Evolutionary conservation across 83 land plant species (phyloP), one percentile per base, ranked within the genome.

Genomic region (Picea abies): DNA sequence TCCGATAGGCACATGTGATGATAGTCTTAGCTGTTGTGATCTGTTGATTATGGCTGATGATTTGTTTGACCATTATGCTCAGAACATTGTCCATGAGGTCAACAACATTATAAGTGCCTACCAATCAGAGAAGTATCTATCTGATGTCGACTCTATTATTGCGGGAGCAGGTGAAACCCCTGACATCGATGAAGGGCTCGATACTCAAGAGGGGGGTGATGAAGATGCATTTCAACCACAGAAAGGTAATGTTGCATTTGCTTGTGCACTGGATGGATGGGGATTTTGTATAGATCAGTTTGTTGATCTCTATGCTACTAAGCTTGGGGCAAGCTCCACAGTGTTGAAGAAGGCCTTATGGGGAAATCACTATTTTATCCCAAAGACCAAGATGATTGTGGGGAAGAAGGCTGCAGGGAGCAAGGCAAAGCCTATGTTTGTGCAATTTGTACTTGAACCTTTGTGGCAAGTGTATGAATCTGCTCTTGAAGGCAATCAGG

Each of bases 211-310:
- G 4, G 93, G 90, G 76, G 97, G 91, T 75, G 97, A 90, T 68
- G 96, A 91, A 73, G 99, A 93, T 78, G 92, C 91, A 0, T 95
- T 97, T 81, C 91, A 93, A 61, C 98, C 98, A 9, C 93, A 97
- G 84, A 89, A 92, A 71, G 98, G 99, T 63, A 97, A 92, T 88
- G 98, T 97, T 14, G 98, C 92, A 5, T 97, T 97, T 83, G 89
- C 89, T 1, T 94, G 98, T 84, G 99, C 95, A 5, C 79, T 90
- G 76, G 98, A 97, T 87, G 99, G 99, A 14, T 97, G 96, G 93
- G 99, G 93, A 9, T 97, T 97, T 84, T 71, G 91, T 1, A 89
- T 93, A 26, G 52, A 64, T 19, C 88, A 93, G 58, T 97, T 97
- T 89, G 98, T 95, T 7, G 87, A 92, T 67, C 81, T 95, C 60